phyloP scores from a whole-genome alignment of 352 stramenopile genomes.

The Phytophthora capsici region DNA sequence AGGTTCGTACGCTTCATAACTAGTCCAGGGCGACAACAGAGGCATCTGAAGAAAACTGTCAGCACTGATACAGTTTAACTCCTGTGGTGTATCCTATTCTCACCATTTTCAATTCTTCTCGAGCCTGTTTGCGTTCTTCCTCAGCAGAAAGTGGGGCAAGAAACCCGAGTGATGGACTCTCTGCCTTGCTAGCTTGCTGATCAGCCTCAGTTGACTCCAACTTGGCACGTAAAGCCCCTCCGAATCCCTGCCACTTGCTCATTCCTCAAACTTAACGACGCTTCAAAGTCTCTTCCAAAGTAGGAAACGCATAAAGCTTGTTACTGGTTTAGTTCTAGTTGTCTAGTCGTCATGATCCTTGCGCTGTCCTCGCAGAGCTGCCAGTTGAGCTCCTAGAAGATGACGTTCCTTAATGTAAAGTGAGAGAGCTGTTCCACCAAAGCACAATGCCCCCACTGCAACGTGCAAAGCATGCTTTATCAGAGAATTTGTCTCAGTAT shows the following conservation, averaged over 20 bases:
- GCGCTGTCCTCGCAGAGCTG: constrained; percentile 30
- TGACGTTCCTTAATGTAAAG: constrained; percentile 62
- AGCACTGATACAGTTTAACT: background rate
- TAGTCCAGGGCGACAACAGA: constrained; percentile 57
- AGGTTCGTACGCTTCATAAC: constrained; percentile 45
- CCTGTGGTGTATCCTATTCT: background rate
- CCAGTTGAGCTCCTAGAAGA: constrained; percentile 44
- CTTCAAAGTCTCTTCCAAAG: constrained; percentile 19
- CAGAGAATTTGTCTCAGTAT: constrained; percentile 33
- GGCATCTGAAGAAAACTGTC: constrained; percentile 30
- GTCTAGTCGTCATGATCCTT: constrained; percentile 33
- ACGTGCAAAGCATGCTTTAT: constrained; percentile 53
- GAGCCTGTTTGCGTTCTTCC: constrained; percentile 17
- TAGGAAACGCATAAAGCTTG: constrained; percentile 7
- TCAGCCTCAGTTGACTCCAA: constrained; percentile 3
- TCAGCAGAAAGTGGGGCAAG: constrained; percentile 7
- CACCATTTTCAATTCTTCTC: constrained; percentile 37
- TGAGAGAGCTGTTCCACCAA: constrained; percentile 40
- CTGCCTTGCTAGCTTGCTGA: constrained; percentile 1
- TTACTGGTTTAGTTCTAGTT: constrained; percentile 14
- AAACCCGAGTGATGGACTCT: constrained; percentile 1
- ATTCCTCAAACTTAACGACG: constrained; percentile 18
- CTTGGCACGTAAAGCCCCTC: constrained; percentile 12
- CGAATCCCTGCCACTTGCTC: constrained; percentile 13
- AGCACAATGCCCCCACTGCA: constrained; percentile 52